Conservation (phyloP, 208 protist genomes). For the Spongospora subterranea region DNA sequence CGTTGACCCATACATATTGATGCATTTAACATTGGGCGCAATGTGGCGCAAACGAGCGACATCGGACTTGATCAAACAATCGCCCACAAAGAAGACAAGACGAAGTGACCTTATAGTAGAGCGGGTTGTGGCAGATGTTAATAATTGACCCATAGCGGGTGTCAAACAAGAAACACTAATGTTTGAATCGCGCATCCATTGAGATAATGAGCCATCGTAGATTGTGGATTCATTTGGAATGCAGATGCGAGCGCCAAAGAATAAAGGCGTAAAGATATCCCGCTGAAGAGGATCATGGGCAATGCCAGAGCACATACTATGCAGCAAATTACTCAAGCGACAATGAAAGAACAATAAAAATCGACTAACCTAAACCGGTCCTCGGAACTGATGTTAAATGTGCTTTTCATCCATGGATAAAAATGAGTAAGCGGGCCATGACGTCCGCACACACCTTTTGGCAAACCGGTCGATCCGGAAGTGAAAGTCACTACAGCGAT, state of each 20-base stretch:
- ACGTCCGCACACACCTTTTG: slow-evolving; percentile 70
- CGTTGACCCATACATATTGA: slow-evolving; percentile 80
- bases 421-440: slow-evolving; percentile 75
- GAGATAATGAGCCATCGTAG: slow-evolving; percentile 70
- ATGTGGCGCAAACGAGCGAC: slow-evolving; percentile 70
- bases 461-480: slow-evolving; percentile 72
- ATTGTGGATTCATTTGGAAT: slow-evolving; percentile 76
- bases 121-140: slow-evolving; percentile 49
- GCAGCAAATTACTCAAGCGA: neutral
- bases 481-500: slow-evolving; percentile 77
- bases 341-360: neutral
- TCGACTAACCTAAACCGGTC: slow-evolving; percentile 16
- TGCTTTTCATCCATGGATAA: slow-evolving; percentile 75
- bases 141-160: slow-evolving; percentile 75
- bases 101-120: slow-evolving; percentile 64
- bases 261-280: slow-evolving; percentile 80
- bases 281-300: slow-evolving; percentile 78
- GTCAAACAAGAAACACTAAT: slow-evolving; percentile 76
- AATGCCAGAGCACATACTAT: slow-evolving; percentile 75
- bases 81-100: slow-evolving; percentile 76
- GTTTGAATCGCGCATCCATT: slow-evolving; percentile 69
- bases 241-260: slow-evolving; percentile 74
- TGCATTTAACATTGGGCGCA: slow-evolving; percentile 69
- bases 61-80: slow-evolving; percentile 75
- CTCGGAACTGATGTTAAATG: slow-evolving; percentile 66